Conservation (phyloP, 2,329 filamentous ascomycete species). For the Trichoderma gracile region DNA sequence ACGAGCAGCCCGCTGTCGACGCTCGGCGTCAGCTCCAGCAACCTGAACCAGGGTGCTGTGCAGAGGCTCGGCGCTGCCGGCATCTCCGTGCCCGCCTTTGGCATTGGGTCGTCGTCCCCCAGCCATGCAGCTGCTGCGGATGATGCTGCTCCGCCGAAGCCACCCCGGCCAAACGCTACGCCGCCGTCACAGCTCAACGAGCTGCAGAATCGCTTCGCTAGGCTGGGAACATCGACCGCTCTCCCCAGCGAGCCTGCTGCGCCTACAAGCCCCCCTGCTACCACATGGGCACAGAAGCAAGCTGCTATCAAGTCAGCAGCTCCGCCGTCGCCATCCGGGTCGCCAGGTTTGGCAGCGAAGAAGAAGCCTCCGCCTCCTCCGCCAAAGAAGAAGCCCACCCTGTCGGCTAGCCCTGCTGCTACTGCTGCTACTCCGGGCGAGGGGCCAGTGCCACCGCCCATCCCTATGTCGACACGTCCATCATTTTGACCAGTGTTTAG, state of each 20-base stretch:
- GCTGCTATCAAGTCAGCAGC: conserved; percentile 62
- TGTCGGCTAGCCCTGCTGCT: conserved; percentile 32
- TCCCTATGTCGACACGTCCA: conserved; percentile 55
- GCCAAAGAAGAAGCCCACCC: conserved; percentile 53
- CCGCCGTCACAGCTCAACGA: conserved; percentile 56
- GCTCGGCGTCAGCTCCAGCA: conserved; percentile 33
- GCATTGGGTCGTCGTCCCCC: conserved; percentile 57
- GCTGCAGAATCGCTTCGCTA: conserved; percentile 67
- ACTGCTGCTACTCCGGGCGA: conserved; percentile 27
- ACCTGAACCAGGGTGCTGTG: conserved; percentile 59
- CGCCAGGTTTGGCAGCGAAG: conserved; percentile 41
- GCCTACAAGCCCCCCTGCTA: conserved; percentile 32
- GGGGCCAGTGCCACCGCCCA: conserved; percentile 49
- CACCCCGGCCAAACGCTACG: conserved; percentile 30
- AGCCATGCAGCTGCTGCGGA: conserved; percentile 30
- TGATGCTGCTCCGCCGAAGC: conserved; percentile 32
- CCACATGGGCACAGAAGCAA: conserved; percentile 66
- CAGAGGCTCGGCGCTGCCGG: conserved; percentile 70
- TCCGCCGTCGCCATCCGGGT: conserved; percentile 16
- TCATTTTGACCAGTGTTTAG: conserved; percentile 40
- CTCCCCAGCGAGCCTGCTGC: conserved; percentile 45
- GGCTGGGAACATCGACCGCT: conserved; percentile 45
- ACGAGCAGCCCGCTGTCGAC: conserved; percentile 35
- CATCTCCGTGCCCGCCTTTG: conserved; percentile 74
- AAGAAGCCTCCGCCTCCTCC: conserved; percentile 57